These are phyloP conservation scores for Colletotrichum limetticola DNA, from an alignment of 2,329 filamentous ascomycete genomes.

Conservation along the genomic window DNA sequence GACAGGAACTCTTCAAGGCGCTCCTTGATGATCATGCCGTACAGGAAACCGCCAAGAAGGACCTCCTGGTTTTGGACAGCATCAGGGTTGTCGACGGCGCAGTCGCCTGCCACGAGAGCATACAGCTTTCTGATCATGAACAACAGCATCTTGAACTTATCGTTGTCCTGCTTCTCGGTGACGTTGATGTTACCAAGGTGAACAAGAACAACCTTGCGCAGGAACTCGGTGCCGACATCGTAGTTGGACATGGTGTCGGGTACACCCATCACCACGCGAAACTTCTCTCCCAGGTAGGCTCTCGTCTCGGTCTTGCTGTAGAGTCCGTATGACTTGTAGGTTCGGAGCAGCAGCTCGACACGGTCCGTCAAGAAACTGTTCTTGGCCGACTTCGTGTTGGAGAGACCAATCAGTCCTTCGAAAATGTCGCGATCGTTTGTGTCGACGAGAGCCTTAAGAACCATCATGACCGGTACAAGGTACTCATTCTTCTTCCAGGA, in stretches of 20 bases:
- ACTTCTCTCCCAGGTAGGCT: constrained; percentile 89
- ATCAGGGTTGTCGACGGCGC: constrained; percentile 94
- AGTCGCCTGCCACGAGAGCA: constrained; percentile 90
- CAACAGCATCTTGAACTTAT: constrained; percentile 93
- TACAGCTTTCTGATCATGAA: constrained; percentile 99
- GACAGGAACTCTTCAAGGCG: constrained; percentile 88
- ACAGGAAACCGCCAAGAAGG: constrained; percentile 90
- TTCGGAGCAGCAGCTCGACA: constrained; percentile 89
- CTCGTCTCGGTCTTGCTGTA: constrained; percentile 86
- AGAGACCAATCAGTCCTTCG: constrained; percentile 86
- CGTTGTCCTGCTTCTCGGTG: constrained; percentile 82
- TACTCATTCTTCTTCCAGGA: constrained; percentile 98
- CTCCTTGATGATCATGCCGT: constrained; percentile 96
- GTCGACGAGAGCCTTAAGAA: constrained; percentile 92
- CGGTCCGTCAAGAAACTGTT: constrained; percentile 97
- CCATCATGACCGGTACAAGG: constrained; percentile 95
- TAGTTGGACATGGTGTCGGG: constrained; percentile 87
- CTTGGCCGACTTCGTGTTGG: constrained; percentile 79
- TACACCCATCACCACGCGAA: constrained; percentile 86
- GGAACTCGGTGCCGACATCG: constrained; percentile 89
- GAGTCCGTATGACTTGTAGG: constrained; percentile 90
- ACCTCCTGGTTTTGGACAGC: constrained; percentile 97
- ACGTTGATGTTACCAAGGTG: constrained; percentile 90
- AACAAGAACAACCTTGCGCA: constrained; percentile 89
- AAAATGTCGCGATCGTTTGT: constrained; percentile 98